Base-by-base conservation (phyloP, 179 eudicot species). In the Pouteria campechiana region DNA sequence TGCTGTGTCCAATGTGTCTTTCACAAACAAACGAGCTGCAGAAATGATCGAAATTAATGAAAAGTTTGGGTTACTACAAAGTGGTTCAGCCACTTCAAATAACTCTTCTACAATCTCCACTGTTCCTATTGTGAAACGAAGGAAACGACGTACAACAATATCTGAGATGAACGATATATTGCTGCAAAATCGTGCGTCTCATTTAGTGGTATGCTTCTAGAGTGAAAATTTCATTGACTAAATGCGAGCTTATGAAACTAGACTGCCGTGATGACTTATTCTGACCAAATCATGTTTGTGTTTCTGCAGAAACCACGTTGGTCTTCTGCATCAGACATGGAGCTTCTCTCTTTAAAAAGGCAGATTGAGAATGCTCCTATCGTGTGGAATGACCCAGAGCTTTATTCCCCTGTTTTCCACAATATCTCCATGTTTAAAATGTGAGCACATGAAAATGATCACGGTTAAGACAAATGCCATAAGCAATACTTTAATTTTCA, bases 391-490 rank as follows among this genome's bases (percentile, higher is more conserved):
- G 44, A 70, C 37, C 66, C 51, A 29, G 71, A 38, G 3, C 68
- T 83, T 17, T 71, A 83, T 62, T 73, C 78, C 31, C 69, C 78
- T 10, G 12, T 87, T 4, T 87, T 67, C 41, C 74, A 70, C 21
- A 88, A 88, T 54, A 61, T 69, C 47, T 83, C 84, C 50, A 55
- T 46, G 66, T 83, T 88, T 58, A 58, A 44, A 46, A 75, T 84
- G 95, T 82, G 64, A 27, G 23, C 24, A 22, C 37, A 23, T 23
- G n/a, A n/a, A n/a, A n/a, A n/a, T n/a, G n/a, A n/a, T n/a, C n/a
- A n/a, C n/a, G n/a, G n/a, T n/a, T n/a, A n/a, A n/a, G n/a, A n/a
- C n/a, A n/a, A n/a, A n/a, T n/a, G n/a, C n/a, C n/a, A n/a, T n/a
- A n/a, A n/a, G n/a, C n/a, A n/a, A n/a, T n/a, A n/a, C n/a, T n/a